phyloP scores from a whole-genome alignment of 176 grass and related monocot genomes.

The Microstegium vimineum region DNA sequence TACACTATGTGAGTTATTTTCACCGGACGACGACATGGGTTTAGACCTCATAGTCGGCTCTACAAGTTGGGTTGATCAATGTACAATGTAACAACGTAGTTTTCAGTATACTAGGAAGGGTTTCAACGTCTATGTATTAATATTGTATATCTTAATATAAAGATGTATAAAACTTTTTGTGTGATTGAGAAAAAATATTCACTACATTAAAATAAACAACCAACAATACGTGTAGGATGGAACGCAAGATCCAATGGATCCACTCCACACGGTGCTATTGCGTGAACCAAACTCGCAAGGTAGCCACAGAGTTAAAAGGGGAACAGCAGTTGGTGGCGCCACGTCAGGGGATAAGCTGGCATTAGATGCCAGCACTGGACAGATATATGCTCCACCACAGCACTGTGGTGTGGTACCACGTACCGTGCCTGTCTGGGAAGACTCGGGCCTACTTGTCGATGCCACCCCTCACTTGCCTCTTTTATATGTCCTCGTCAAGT shows the following conservation, averaged over 20 bases:
- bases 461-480: background rate
- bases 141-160: too few species aligned
- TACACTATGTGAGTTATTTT: too few species aligned
- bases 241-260: background rate
- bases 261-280: background rate
- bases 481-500: background rate
- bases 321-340: constrained; percentile 32
- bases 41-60: too few species aligned
- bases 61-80: too few species aligned
- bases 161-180: too few species aligned
- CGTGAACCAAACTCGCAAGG: background rate
- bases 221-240: too few species aligned
- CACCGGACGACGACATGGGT: too few species aligned
- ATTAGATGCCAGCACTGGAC: constrained; percentile 30
- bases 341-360: constrained; percentile 50
- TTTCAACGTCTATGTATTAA: too few species aligned
- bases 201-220: too few species aligned
- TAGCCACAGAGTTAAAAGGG: background rate
- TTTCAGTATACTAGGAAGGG: too few species aligned
- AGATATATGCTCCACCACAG: background rate
- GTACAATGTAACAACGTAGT: too few species aligned
- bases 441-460: background rate
- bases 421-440: background rate
- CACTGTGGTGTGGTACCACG: background rate
- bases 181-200: too few species aligned